These are phyloP conservation scores for Penicillium sp. DNA, from an alignment of 2,329 filamentous ascomycete species.

Conservation along the genomic window DNA sequence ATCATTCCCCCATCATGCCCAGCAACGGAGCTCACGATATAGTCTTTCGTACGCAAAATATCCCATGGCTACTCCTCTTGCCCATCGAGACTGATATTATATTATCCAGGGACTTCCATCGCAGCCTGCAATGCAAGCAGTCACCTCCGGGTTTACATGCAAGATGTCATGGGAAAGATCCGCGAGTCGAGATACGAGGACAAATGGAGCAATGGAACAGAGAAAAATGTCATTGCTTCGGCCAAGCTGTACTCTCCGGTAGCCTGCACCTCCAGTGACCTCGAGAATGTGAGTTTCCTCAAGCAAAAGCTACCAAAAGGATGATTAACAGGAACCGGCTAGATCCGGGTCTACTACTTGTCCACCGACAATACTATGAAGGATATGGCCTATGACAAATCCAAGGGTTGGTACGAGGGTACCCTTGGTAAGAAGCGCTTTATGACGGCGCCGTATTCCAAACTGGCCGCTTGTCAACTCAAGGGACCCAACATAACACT, in stretches of 20 bases:
- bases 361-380: neutral
- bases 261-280: neutral
- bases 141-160: neutral
- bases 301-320: neutral
- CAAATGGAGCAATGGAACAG: neutral
- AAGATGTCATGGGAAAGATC: neutral
- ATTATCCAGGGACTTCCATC: neutral
- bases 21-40: neutral
- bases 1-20: neutral
- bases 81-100: neutral
- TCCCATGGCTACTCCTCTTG: neutral
- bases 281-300: neutral
- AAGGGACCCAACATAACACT: neutral
- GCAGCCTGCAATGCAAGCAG: neutral
- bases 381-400: neutral
- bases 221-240: neutral
- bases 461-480: neutral
- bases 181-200: neutral
- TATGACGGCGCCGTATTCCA: neutral
- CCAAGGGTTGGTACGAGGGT: neutral
- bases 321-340: neutral
- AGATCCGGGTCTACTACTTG: neutral
- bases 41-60: neutral
- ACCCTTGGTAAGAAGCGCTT: neutral
- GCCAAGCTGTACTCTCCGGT: neutral